Conservation (phyloP, 108 stramenopile genomes). For the Bacterosira constricta region DNA sequence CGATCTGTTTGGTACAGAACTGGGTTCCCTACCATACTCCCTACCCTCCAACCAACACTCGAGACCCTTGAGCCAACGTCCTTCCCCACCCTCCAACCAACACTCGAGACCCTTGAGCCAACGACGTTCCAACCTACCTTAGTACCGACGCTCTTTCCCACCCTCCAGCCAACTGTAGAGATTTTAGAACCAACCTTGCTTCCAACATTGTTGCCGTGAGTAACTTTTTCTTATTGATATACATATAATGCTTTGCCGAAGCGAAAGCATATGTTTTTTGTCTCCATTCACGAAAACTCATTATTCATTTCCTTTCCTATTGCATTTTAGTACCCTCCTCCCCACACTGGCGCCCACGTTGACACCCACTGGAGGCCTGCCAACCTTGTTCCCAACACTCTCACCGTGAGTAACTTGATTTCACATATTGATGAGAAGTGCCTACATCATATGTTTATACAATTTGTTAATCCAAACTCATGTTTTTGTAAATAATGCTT, state of each 20-base stretch:
- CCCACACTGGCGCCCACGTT: too few relatives aligned
- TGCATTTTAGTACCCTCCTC: background rate
- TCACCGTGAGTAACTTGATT: background rate
- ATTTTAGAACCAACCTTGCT: background rate
- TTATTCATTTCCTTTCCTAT: background rate
- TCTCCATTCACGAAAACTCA: background rate
- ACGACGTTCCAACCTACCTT: background rate
- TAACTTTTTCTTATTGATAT: background rate
- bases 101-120: background rate
- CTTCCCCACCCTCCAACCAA: too few relatives aligned
- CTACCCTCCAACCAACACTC: too few relatives aligned
- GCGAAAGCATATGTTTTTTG: too few relatives aligned
- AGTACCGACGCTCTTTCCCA: slow-evolving; percentile 3
- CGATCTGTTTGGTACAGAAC: background rate
- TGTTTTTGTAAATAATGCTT: too few relatives aligned
- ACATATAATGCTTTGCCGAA: background rate
- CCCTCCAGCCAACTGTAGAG: background rate
- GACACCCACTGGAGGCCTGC: too few relatives aligned
- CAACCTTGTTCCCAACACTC: too few relatives aligned
- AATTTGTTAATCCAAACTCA: too few relatives aligned
- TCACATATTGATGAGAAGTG: too few relatives aligned
- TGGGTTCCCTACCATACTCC: too few relatives aligned
- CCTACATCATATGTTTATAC: too few relatives aligned
- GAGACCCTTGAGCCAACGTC: background rate
- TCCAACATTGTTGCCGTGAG: background rate